Conservation (phyloP, 2,329 filamentous ascomycete species). For the Hypomyces rosellus region DNA sequence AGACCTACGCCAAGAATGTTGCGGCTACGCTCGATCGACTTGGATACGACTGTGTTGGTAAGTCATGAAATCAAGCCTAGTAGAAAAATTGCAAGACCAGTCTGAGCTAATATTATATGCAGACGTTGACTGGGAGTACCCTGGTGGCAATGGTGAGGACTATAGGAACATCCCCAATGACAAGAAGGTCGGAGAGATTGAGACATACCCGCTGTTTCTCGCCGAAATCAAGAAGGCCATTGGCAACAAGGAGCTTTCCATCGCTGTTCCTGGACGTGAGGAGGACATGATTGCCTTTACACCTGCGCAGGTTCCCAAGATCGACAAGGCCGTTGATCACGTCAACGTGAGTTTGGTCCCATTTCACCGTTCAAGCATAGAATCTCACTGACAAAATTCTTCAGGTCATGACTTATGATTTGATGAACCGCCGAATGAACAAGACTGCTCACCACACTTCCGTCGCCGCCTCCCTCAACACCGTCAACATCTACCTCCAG, state of each 20-base stretch:
- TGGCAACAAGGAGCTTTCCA: constrained; percentile 56
- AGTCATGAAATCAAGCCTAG: constrained; percentile 14
- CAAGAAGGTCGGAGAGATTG: constrained; percentile 52
- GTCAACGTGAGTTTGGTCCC: constrained; percentile 41
- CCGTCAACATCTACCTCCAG: constrained; percentile 53
- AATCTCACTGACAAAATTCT: not conserved
- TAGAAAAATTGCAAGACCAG: too few relatives aligned
- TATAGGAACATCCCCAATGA: constrained; percentile 58
- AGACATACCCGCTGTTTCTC: constrained; percentile 56
- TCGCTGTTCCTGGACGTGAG: constrained; percentile 57
- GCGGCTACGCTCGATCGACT: constrained; percentile 45
- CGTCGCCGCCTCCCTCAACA: constrained; percentile 45
- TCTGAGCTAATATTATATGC: not conserved
- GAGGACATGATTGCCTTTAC: constrained; percentile 65
- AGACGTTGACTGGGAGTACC: constrained; percentile 64
- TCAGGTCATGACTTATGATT: constrained; percentile 62
- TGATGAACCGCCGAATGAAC: constrained; percentile 67
- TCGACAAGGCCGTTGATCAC: constrained; percentile 56
- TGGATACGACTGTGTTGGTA: constrained; percentile 56
- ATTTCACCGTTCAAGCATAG: rapidly evolving
- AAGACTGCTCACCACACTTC: constrained; percentile 60
- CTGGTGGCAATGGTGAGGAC: constrained; percentile 60
- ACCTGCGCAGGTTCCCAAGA: constrained; percentile 46
- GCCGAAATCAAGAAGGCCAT: constrained; percentile 51
- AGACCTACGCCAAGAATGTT: constrained; percentile 52